A percentile compares a stretch with the other conserved stretches of the same genome.
These are phyloP conservation scores for Stereocaulon alpinum DNA, from an alignment of 495 filamentous ascomycete species.

Conservation along the genomic window DNA sequence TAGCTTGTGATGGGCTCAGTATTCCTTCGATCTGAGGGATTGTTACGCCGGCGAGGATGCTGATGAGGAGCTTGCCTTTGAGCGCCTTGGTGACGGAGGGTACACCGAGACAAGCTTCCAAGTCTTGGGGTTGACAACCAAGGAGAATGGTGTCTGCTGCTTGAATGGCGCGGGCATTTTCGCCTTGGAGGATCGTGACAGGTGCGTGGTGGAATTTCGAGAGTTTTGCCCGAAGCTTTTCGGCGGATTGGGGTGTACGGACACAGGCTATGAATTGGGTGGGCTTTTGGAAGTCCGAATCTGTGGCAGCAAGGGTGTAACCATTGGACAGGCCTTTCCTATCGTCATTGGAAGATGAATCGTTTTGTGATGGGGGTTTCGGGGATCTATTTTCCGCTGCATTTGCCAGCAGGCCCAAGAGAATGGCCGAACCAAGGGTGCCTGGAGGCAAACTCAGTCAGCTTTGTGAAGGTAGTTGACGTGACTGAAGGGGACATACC, in stretches of 20 bases:
- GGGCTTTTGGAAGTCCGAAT: constrained; percentile 1
- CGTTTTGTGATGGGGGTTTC: not conserved
- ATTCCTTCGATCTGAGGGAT: constrained; percentile 17
- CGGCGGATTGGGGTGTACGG: constrained; percentile 11
- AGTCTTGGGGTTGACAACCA: constrained; percentile 23
- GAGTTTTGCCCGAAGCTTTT: constrained; percentile 4
- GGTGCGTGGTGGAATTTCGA: not conserved
- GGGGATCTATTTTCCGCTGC: not conserved
- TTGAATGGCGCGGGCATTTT: constrained; percentile 21
- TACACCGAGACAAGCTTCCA: constrained; percentile 14
- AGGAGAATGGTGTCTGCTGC: constrained; percentile 22
- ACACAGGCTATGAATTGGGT: constrained; percentile 19
- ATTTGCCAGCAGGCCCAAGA: constrained; percentile 14
- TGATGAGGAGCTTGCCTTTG: constrained; percentile 21
- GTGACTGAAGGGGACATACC: constrained; percentile 3
- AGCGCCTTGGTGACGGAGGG: constrained; percentile 19
- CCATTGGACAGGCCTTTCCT: not conserved
- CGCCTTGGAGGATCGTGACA: constrained; percentile 14
- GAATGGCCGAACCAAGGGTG: constrained; percentile 18
- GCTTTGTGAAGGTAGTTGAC: not conserved
- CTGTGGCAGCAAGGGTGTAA: not conserved
- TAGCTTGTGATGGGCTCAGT: not conserved
- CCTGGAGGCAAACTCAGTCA: constrained; percentile 9
- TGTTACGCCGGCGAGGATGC: constrained; percentile 23
- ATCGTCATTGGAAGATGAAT: not conserved